A percentile compares a stretch with the other conserved stretches of the same genome.
phyloP scores from a whole-genome alignment of 345 rosid species.

The Eucalyptus curtisii region DNA sequence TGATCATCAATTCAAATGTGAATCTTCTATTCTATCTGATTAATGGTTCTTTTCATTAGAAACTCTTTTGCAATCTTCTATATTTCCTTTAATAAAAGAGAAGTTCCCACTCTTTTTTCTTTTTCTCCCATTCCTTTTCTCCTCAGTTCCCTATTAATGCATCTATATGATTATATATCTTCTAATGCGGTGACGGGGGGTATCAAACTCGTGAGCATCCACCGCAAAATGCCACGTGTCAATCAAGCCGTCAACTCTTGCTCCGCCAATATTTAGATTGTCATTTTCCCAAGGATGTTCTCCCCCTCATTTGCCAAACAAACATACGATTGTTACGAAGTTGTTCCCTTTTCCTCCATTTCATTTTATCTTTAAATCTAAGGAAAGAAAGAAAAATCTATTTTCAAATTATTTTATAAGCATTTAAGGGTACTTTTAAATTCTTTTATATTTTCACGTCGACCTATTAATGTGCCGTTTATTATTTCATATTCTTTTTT shows the following conservation, averaged over 20 bases:
- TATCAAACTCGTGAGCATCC: background rate
- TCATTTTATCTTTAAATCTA: background rate
- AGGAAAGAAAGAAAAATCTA: too few species aligned
- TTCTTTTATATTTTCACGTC: background rate
- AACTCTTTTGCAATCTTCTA: too few species aligned
- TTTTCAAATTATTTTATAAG: too few species aligned
- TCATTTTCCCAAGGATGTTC: background rate
- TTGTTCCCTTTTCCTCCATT: background rate
- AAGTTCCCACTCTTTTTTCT: too few species aligned
- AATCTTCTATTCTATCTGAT: too few species aligned
- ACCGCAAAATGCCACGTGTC: background rate
- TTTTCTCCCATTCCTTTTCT: too few species aligned
- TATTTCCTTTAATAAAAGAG: too few species aligned
- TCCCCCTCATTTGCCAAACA: background rate
- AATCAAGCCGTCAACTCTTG: background rate
- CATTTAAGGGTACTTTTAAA: background rate
- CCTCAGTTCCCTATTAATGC: too few species aligned
- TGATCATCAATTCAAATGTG: too few species aligned
- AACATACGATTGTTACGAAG: fast-evolving
- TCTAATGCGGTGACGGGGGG: fast-evolving
- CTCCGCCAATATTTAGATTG: background rate
- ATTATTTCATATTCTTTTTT: too few species aligned
- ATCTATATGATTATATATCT: too few species aligned
- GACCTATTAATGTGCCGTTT: background rate
- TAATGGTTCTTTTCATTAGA: too few species aligned